A percentile compares a stretch with the other conserved stretches of the same genome.
Conservation (phyloP, 2,329 filamentous ascomycete genomes). For the Beauveria bassiana region DNA sequence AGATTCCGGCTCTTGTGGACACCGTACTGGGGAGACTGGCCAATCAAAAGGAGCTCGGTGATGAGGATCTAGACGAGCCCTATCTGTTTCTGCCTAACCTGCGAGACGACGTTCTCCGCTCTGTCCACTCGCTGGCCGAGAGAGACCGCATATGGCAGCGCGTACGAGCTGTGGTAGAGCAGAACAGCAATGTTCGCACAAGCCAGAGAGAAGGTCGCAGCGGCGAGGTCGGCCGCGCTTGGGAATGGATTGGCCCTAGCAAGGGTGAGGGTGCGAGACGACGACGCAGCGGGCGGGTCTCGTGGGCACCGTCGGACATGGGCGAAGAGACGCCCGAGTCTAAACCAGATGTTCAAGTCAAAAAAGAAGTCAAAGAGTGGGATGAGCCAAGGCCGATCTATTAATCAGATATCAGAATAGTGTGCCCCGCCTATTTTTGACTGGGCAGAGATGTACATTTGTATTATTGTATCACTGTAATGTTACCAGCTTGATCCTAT, state of each 20-base stretch:
- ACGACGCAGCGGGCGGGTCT: conserved; percentile 45
- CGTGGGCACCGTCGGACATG: conserved; percentile 31
- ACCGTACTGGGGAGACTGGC: conserved; percentile 78
- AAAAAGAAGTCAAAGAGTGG: conserved; percentile 33
- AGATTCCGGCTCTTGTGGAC: conserved; percentile 76
- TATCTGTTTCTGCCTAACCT: conserved; percentile 85
- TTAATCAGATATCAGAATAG: conserved; percentile 18
- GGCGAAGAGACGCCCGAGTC: conserved; percentile 27
- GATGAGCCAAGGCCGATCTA: conserved; percentile 35
- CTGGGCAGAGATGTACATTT: conserved; percentile 2
- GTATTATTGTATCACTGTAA: conserved; percentile 1
- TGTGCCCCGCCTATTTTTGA: not conserved
- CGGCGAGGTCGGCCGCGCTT: conserved; percentile 58
- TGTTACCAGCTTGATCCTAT: not conserved
- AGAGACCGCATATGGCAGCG: conserved; percentile 77
- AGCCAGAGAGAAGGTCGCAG: conserved; percentile 60
- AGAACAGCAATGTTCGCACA: conserved; percentile 84
- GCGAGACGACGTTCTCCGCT: conserved; percentile 80
- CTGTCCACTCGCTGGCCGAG: conserved; percentile 67
- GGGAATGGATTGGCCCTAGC: conserved; percentile 62
- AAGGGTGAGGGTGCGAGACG: conserved; percentile 36
- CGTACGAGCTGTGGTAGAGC: conserved; percentile 79
- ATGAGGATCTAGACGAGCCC: conserved; percentile 58
- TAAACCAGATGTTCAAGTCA: conserved; percentile 21
- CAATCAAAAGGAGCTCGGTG: conserved; percentile 75